Evolutionary conservation across 345 rosid species (phyloP).

Genomic region (Ailanthus altissimus): DNA sequence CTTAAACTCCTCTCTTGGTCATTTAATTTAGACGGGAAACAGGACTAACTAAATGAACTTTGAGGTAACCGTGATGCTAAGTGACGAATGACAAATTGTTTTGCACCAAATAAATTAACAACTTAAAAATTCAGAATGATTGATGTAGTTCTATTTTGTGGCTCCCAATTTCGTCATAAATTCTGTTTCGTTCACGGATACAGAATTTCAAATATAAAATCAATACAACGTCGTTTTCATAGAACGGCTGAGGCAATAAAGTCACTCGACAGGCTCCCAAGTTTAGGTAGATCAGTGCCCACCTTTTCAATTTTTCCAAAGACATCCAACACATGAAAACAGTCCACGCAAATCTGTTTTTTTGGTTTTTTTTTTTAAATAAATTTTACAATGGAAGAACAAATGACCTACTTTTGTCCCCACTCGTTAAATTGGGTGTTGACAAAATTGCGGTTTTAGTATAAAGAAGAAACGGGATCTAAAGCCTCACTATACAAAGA

Average conservation of each 20-base stretch:
- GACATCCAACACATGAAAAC: slow-evolving; percentile 5
- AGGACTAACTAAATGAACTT: too few relatives aligned
- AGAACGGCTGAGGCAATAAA: slow-evolving; percentile 7
- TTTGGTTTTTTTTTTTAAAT: neutral
- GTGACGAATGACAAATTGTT: too few relatives aligned
- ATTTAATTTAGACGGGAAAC: too few relatives aligned
- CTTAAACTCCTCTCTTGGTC: too few relatives aligned
- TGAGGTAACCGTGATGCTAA: too few relatives aligned
- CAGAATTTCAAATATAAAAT: neutral
- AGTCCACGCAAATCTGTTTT: neutral
- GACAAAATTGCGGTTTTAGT: neutral
- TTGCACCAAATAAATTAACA: too few relatives aligned
- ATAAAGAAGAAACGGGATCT: neutral
- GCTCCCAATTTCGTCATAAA: too few relatives aligned
- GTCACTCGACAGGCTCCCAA: slow-evolving; percentile 13
- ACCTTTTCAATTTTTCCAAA: neutral
- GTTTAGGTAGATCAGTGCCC: slow-evolving; percentile 26
- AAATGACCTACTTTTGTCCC: slow-evolving; percentile 17
- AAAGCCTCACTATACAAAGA: too few relatives aligned
- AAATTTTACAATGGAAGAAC: neutral
- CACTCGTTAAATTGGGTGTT: neutral
- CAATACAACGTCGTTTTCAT: slow-evolving; percentile 14
- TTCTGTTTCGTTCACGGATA: neutral
- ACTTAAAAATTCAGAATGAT: neutral
- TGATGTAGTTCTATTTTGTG: too few relatives aligned